Evolutionary conservation across 164 flowering plant species (phyloP).

Genomic region (Taxillus chinensis): DNA sequence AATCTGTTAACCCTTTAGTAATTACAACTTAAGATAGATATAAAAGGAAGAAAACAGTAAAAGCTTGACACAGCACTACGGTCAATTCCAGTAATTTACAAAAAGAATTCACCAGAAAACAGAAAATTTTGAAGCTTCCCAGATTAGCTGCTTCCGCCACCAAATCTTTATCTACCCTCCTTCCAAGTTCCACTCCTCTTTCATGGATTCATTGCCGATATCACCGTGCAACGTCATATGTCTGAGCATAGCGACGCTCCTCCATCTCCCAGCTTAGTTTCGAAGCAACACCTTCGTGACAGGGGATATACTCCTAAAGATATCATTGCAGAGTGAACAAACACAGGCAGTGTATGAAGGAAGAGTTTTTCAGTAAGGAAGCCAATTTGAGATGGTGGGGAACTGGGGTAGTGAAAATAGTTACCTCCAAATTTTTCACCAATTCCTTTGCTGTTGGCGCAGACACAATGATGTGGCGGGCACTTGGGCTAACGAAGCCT

Average conservation of each 20-base stretch:
- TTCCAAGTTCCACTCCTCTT: neutral
- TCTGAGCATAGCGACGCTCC: conserved; percentile 48
- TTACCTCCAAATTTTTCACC: conserved; percentile 68
- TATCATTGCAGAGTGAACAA: neutral
- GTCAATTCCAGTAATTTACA: conserved; percentile 36
- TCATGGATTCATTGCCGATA: conserved; percentile 1
- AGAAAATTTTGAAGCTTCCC: conserved; percentile 11
- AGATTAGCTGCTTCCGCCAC: conserved; percentile 20
- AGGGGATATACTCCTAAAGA: conserved; percentile 72
- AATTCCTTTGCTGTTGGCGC: conserved; percentile 63
- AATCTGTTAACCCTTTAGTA: conserved; percentile 15
- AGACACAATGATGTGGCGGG: conserved; percentile 73
- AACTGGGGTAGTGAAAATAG: no score
- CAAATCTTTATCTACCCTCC: conserved; percentile 20
- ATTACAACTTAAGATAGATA: conserved; percentile 16
- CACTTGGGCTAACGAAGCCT: conserved; percentile 63
- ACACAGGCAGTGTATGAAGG: neutral
- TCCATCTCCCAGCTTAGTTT: conserved; percentile 83
- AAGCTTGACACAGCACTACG: conserved; percentile 23
- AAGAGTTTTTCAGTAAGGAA: no score
- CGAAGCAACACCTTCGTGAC: conserved; percentile 72
- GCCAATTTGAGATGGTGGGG: no score
- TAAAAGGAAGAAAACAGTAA: conserved; percentile 13
- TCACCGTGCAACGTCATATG: conserved; percentile 52
- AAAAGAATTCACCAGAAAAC: conserved; percentile 18